Evolutionary conservation across 148 eudicot species (phyloP).

Genomic region (Rhododendron henanense): DNA sequence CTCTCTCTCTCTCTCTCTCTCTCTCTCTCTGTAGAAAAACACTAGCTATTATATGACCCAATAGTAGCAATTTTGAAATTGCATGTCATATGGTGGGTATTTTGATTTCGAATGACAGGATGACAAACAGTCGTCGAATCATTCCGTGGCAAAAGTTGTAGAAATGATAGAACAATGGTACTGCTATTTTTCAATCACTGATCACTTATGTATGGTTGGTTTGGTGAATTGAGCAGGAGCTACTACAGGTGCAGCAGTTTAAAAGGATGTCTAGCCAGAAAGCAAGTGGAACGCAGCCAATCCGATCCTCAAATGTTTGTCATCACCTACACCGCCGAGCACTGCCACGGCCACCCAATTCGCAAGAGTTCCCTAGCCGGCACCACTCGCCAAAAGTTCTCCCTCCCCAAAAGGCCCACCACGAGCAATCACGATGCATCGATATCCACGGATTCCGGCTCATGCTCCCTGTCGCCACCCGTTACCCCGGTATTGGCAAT

Average conservation of each 20-base stretch:
- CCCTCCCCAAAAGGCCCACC: slow-evolving; percentile 12
- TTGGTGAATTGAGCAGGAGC: slow-evolving; percentile 41
- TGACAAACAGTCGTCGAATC: neutral
- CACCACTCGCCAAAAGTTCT: slow-evolving; percentile 34
- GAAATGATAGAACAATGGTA: too few relatives aligned
- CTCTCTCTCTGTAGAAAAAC: too few relatives aligned
- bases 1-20: neutral
- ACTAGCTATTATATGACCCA: too few relatives aligned
- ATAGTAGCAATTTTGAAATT: neutral
- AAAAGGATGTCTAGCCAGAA: slow-evolving; percentile 72
- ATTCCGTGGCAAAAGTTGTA: neutral
- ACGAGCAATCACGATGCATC: neutral
- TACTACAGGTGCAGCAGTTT: slow-evolving; percentile 73
- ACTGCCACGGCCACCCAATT: slow-evolving; percentile 64
- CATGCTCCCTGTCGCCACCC: neutral
- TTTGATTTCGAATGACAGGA: neutral
- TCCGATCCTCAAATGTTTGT: slow-evolving; percentile 41
- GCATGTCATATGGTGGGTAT: neutral
- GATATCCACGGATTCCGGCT: neutral
- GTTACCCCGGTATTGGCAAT: neutral
- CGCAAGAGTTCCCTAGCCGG: slow-evolving; percentile 71
- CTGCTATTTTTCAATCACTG: neutral
- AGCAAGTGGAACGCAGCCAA: slow-evolving; percentile 72
- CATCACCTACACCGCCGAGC: slow-evolving; percentile 69
- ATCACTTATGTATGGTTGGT: neutral